Evolutionary conservation across 202 grass and related monocot species (phyloP).

Genomic region (Panicum hallii): DNA sequence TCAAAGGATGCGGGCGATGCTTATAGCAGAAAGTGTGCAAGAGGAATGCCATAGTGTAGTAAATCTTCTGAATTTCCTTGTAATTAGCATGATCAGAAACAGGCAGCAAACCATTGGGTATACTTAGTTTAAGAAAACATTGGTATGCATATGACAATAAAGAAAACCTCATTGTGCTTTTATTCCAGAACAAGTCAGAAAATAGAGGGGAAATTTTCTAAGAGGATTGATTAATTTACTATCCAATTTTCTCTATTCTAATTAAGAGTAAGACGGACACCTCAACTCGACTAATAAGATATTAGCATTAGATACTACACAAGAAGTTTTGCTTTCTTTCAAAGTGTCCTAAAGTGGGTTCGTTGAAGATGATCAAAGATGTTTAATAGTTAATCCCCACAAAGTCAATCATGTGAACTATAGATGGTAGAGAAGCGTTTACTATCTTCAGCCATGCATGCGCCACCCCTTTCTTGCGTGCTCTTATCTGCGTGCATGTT

Average conservation of each 20-base stretch:
- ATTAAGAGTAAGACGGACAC: not conserved
- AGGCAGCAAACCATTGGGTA: not conserved
- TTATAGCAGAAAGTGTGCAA: no score
- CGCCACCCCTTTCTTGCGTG: not conserved
- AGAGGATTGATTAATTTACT: not conserved
- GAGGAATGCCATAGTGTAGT: not conserved
- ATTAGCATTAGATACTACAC: slow-evolving; percentile 20
- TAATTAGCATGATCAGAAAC: not conserved
- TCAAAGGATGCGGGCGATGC: not conserved
- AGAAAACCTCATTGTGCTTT: not conserved
- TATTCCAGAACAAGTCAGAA: not conserved
- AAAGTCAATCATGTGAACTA: slow-evolving; percentile 61
- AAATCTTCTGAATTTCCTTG: not conserved
- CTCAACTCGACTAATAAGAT: slow-evolving; percentile 33
- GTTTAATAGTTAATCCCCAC: slow-evolving; percentile 26
- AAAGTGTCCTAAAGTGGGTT: slow-evolving; percentile 58
- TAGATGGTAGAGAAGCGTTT: slow-evolving; percentile 1
- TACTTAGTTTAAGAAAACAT: not conserved
- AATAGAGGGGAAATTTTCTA: not conserved
- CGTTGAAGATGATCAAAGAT: slow-evolving; percentile 45
- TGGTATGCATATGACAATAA: not conserved
- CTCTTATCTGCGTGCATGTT: slow-evolving; percentile 7
- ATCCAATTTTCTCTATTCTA: not conserved
- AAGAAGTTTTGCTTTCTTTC: slow-evolving; percentile 45
- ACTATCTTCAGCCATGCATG: slow-evolving; percentile 26